These are phyloP conservation scores for Verticillium zaregamsianum DNA, from an alignment of 2,329 filamentous ascomycete genomes.

Conservation along the genomic window DNA sequence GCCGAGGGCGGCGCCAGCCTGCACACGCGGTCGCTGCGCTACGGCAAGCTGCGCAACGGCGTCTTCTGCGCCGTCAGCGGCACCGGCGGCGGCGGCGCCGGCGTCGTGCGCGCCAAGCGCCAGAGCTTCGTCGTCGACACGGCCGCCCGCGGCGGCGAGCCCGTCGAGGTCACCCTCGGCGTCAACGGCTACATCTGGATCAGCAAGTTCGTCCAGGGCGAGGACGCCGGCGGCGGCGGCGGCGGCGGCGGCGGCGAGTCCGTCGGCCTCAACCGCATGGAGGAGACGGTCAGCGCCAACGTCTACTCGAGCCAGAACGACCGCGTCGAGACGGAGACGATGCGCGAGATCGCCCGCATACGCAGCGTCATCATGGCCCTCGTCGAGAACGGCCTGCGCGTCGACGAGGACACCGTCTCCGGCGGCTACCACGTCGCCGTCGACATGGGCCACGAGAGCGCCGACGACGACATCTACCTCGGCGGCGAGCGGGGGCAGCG, in stretches of 20 bases:
- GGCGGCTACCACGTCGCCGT: constrained; percentile 78
- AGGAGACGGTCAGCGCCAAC: constrained; percentile 78
- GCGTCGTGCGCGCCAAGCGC: constrained; percentile 76
- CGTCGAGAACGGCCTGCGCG: constrained; percentile 74
- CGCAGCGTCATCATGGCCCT: constrained; percentile 77
- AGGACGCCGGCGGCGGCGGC: constrained; percentile 39
- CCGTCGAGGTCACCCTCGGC: constrained; percentile 81
- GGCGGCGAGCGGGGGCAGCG: constrained; percentile 53
- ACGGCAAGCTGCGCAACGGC: constrained; percentile 93
- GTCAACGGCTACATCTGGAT: constrained; percentile 99
- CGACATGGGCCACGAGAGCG: constrained; percentile 63
- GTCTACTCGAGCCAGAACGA: constrained; percentile 98
- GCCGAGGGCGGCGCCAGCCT: constrained; percentile 80
- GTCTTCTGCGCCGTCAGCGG: constrained; percentile 80
- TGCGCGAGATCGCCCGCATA: constrained; percentile 83
- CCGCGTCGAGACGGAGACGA: constrained; percentile 67
- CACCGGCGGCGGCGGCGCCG: constrained; percentile 77
- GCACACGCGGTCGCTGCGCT: constrained; percentile 87
- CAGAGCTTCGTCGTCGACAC: constrained; percentile 81
- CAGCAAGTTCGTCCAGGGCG: constrained; percentile 70
- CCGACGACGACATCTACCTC: constrained; percentile 56
- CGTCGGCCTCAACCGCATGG: constrained; percentile 78
- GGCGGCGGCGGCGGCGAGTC: constrained; percentile 43
- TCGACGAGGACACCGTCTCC: constrained; percentile 87
- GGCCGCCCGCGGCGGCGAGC: constrained; percentile 47